Base-by-base conservation (phyloP, 768 basidiomycete species). In the Psilocybe tampanensis region DNA sequence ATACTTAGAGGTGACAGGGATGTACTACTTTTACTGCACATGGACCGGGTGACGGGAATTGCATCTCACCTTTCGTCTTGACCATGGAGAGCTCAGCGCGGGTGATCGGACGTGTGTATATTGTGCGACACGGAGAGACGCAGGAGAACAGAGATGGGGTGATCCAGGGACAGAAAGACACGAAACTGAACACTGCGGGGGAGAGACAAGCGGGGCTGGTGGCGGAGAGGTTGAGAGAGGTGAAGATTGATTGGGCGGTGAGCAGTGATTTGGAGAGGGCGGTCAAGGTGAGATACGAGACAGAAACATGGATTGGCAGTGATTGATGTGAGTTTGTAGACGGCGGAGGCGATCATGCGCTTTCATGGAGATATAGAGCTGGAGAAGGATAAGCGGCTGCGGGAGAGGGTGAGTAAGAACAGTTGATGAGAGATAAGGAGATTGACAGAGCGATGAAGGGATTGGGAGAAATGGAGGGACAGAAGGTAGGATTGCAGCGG, bases 41-140 rank as follows among this genome's bases (percentile, higher is more conserved):
- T 22, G 17, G 12, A 48, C 24, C 18, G 21, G 21, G 2, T n/a
- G n/a, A 2, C 9, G 50, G 12, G 29, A 11, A 22, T 51, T n/a
- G 49, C 36, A 18, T 34, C 33, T 18, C 8, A 36, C 33, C 15
- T 19, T 33, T 51, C 32, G 8, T 32, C 22, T 34, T 21, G 33
- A 21, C 49, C 2, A 33, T 4, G 33, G 33, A 23, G 3, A 29
- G 12, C 34, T 50, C 6, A 44, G n/a, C n/a, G n/a, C 49, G 34
- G 34, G 24, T 48, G 56, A 64, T 74, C 23, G 77, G 79, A 22
- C 76, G 76, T 52, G 61, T 92, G 44, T 89, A 86, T 66, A 72
- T 91, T 59, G 79, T 91, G 47, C 84, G 91, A 42, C 91, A 93
- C 62, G 91, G 89, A 18, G 89, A 93, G 75, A 93, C 91, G 22